Percentiles rank a stretch among this genome's conserved stretches.
These are phyloP conservation scores for Colletotrichum kahawae DNA, from an alignment of 2,329 filamentous ascomycete species.

Conservation along the genomic window DNA sequence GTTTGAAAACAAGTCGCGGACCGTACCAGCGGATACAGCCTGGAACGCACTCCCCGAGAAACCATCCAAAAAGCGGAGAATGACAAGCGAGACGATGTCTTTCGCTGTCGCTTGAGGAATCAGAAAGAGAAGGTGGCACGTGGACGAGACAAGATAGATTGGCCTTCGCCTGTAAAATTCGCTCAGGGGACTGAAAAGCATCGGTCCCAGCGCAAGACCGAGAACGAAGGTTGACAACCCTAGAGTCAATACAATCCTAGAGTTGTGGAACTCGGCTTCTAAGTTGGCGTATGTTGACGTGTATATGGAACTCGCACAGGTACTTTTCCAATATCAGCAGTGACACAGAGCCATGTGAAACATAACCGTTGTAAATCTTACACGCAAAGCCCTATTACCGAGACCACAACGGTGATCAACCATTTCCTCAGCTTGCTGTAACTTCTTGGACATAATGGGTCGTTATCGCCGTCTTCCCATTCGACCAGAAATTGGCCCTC, in stretches of 20 bases:
- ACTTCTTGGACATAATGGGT: conserved; percentile 77
- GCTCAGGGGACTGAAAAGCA: conserved; percentile 67
- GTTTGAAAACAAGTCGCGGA: conserved; percentile 77
- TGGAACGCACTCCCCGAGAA: conserved; percentile 72
- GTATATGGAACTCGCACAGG: conserved; percentile 85
- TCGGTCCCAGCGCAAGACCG: conserved; percentile 69
- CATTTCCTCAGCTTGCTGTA: conserved; percentile 72
- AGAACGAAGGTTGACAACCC: conserved; percentile 85
- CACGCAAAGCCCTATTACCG: conserved; percentile 80
- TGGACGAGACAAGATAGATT: conserved; percentile 79
- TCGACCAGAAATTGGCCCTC: conserved; percentile 66
- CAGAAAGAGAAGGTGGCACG: conserved; percentile 78
- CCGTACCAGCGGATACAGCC: conserved; percentile 81
- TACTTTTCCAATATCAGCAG: conserved; percentile 52
- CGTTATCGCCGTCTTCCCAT: conserved; percentile 75
- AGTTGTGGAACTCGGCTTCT: conserved; percentile 74
- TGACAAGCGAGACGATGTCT: conserved; percentile 79
- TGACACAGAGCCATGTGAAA: not conserved
- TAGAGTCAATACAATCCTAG: conserved; percentile 75
- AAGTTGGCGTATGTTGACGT: conserved; percentile 84
- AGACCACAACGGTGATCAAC: conserved; percentile 77
- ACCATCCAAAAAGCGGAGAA: conserved; percentile 79
- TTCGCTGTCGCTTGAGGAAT: conserved; percentile 79
- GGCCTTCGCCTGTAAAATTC: conserved; percentile 84
- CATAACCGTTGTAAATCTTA: conserved; percentile 59